Base-by-base conservation (phyloP, 2,329 filamentous ascomycete genomes). In the Podosphaera xanthii region DNA sequence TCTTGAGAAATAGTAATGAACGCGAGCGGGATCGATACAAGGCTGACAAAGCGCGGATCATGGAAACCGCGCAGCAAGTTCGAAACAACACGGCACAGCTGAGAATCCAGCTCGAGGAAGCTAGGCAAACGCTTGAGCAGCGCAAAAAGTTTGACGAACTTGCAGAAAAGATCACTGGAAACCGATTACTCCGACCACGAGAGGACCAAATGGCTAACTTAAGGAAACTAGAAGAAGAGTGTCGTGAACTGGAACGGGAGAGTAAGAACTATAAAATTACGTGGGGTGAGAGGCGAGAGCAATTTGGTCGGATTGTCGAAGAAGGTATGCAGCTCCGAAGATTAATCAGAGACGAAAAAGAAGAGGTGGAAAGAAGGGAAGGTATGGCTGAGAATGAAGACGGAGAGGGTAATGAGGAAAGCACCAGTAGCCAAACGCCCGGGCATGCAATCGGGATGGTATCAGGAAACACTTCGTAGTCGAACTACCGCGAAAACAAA, bases 311-410 rank as follows among this genome's bases (percentile, higher is more conserved):
- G 59, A 90, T 97, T 66, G 86, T 95, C 69, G 86, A 90, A 61
- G 91, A 96, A 73, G 88, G 88, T n/a, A 86, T 86, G 79, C 77
- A 87, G 63, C 77, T 97, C 70, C 76, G 90, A 60, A 78, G 87
- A 56, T 77, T 94, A 69, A 95, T 97, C 67, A 82, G 89, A 61
- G 90, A 95, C 67, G 91, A 96, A 75, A 94, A 95, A 72, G 90
- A 95, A 70, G 89, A 95, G 71, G 87, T 92, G 0, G 89, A 95
- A 71, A 77, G 87, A 49, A 79, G 88, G 59, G 88, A 94, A 70
- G 88, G 87, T 36, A 88, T 88, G 81, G 82, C 81, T 59, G 67
- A 63, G 35, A 66, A 63, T 63, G 83, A 81, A 55, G 79, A 75
- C 14, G 83, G 77, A 62, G 76, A 73, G 3, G 76, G 83, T 64